Evolutionary conservation across 1,139 yeast species (phyloP).

Genomic region (Blastobotrys serpentis): DNA sequence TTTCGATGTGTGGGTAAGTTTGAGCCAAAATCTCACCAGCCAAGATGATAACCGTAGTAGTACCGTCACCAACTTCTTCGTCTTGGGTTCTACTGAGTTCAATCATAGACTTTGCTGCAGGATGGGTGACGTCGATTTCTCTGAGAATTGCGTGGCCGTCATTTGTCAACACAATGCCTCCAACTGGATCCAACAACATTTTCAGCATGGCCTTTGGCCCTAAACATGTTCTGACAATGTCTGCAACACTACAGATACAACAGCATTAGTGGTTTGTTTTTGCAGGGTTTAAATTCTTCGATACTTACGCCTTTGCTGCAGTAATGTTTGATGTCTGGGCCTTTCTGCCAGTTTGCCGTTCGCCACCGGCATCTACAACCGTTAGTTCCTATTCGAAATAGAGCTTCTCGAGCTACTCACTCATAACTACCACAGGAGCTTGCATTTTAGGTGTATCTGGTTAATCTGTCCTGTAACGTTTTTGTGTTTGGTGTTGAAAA

Average conservation of each 20-base stretch:
- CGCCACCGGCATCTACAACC: slow-evolving; percentile 67
- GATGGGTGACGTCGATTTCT: slow-evolving; percentile 97
- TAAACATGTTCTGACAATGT: slow-evolving; percentile 92
- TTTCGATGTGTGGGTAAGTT: slow-evolving; percentile 87
- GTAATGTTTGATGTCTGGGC: slow-evolving; percentile 97
- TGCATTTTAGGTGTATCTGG: slow-evolving; percentile 45
- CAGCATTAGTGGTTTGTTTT: slow-evolving; percentile 12
- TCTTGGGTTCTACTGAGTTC: slow-evolving; percentile 97
- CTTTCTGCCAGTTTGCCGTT: slow-evolving; percentile 94
- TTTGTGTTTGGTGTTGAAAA: slow-evolving; percentile 7
- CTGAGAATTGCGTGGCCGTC: slow-evolving; percentile 96
- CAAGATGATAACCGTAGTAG: slow-evolving; percentile 84
- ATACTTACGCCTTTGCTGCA: slow-evolving; percentile 81
- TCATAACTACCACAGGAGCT: slow-evolving; percentile 73
- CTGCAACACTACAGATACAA: slow-evolving; percentile 58
- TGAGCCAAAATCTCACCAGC: slow-evolving; percentile 98
- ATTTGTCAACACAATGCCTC: slow-evolving; percentile 94
- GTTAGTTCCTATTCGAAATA: slow-evolving; percentile 19
- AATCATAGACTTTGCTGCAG: slow-evolving; percentile 98
- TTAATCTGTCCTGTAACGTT: slow-evolving; percentile 3
- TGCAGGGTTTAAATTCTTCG: neutral
- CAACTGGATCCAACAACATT: slow-evolving; percentile 98
- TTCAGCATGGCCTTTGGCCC: slow-evolving; percentile 99
- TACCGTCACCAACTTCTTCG: slow-evolving; percentile 99
- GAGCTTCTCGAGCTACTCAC: slow-evolving; percentile 31